A percentile compares a stretch with the other conserved stretches of the same genome.
These are phyloP conservation scores for Fragaria iinumae DNA, from an alignment of 306 rosid genomes.

Conservation along the genomic window DNA sequence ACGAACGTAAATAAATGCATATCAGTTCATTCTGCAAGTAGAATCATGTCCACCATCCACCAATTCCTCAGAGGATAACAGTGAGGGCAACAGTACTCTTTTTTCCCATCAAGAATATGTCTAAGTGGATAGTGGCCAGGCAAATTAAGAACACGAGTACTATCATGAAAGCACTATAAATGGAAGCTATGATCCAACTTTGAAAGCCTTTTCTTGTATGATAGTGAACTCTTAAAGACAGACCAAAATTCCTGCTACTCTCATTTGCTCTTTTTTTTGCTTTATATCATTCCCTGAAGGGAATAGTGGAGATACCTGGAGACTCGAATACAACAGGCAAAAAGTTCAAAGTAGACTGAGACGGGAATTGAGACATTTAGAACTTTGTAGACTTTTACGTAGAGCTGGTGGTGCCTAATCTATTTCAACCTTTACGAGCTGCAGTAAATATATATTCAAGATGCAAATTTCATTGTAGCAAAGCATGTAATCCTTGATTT, in stretches of 20 bases:
- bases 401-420: neutral
- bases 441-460: neutral
- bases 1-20: neutral
- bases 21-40: neutral
- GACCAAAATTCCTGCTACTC: constrained; percentile 21
- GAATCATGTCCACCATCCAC: neutral
- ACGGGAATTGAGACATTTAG: neutral
- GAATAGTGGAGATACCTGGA: constrained; percentile 16
- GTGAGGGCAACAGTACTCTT: neutral
- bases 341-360: constrained; percentile 11
- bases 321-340: constrained; percentile 21
- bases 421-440: neutral
- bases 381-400: neutral
- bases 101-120: constrained; percentile 2
- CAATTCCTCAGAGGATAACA: neutral
- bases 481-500: neutral
- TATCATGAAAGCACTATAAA: constrained; percentile 6
- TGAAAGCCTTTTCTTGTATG: neutral
- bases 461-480: constrained; percentile 4
- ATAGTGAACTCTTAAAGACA: constrained; percentile 24
- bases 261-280: constrained; percentile 14
- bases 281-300: constrained; percentile 12
- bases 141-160: constrained; percentile 11
- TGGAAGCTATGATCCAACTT: neutral
- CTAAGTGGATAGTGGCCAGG: constrained; percentile 10